Conservation (phyloP, 208 protist genomes). For the Angomonas desouzai region DNA sequence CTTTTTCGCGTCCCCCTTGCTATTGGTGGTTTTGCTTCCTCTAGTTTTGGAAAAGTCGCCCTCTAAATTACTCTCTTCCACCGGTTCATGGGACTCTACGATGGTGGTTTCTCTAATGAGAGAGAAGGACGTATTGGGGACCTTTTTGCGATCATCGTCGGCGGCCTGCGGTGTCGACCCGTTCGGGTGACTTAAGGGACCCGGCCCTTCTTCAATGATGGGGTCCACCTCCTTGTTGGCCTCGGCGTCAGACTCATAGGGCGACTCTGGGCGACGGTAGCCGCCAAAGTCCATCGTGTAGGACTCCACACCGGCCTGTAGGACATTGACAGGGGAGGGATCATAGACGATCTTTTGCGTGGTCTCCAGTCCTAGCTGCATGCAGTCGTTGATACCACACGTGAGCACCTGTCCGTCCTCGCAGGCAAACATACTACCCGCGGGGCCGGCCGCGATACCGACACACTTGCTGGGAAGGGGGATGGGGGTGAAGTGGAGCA, state of each 20-base stretch:
- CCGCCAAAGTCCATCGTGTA: constrained; percentile 85
- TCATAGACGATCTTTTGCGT: constrained; percentile 42
- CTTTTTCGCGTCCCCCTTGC: neutral
- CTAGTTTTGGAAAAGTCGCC: neutral
- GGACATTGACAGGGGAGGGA: constrained; percentile 34
- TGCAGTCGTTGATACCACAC: constrained; percentile 76
- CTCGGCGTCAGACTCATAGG: neutral
- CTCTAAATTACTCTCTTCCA: neutral
- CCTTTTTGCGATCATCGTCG: neutral
- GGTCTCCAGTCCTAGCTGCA: constrained; percentile 79
- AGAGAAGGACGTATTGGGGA: neutral
- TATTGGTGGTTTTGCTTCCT: neutral
- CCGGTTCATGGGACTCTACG: neutral
- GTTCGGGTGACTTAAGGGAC: neutral
- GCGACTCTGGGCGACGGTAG: constrained; percentile 31
- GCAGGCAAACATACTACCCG: constrained; percentile 82
- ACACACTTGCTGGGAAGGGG: constrained; percentile 65
- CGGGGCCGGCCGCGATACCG: constrained; percentile 74
- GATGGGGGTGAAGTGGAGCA: constrained; percentile 54
- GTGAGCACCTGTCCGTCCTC: constrained; percentile 67
- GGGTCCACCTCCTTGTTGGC: neutral
- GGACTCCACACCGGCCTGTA: constrained; percentile 64
- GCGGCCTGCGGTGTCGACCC: neutral
- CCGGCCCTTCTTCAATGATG: neutral
- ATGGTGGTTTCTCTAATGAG: neutral